Percentiles rank a stretch among this genome's conserved stretches.
phyloP scores from a whole-genome alignment of 2,329 filamentous ascomycete genomes.

The Mycosphaerella sp. region DNA sequence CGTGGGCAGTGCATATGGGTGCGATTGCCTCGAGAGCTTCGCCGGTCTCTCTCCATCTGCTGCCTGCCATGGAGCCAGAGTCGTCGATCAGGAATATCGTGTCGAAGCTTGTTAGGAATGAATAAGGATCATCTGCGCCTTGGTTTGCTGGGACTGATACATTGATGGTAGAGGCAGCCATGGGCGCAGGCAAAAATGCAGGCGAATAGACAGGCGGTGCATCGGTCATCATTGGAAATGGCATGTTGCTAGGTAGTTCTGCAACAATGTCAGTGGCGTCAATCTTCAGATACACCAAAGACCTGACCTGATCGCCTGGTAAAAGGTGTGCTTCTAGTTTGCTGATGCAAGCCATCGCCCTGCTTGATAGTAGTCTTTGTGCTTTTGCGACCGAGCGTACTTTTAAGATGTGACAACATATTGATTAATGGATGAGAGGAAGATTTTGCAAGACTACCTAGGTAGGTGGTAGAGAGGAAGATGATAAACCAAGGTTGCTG shows the following conservation, averaged over 20 bases:
- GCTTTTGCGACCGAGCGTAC: constrained; percentile 20
- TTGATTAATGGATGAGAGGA: constrained; percentile 15
- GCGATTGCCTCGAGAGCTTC: constrained; percentile 66
- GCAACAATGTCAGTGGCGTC: not conserved
- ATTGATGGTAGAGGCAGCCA: constrained; percentile 29
- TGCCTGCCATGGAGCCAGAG: constrained; percentile 74
- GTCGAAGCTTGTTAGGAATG: constrained; percentile 74
- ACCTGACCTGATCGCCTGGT: constrained; percentile 18
- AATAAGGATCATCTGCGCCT: constrained; percentile 59
- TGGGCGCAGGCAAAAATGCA: constrained; percentile 41
- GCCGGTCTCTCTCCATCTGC: constrained; percentile 69
- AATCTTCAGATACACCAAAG: not conserved
- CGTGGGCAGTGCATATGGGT: constrained; percentile 72
- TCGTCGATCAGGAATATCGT: constrained; percentile 90
- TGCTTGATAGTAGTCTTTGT: constrained; percentile 13
- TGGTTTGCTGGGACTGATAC: constrained; percentile 26
- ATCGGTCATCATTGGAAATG: constrained; percentile 17
- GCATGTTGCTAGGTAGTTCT: constrained; percentile 12
- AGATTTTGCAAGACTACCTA: constrained; percentile 14
- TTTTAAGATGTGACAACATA: constrained; percentile 24
- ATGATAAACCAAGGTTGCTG: constrained; percentile 7
- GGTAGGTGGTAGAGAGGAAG: constrained; percentile 8
- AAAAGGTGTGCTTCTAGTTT: constrained; percentile 18
- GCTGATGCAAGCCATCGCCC: constrained; percentile 17
- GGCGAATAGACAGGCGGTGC: constrained; percentile 37